phyloP scores from a whole-genome alignment of 2,329 filamentous ascomycete genomes.

The Diaporthe australafricana region DNA sequence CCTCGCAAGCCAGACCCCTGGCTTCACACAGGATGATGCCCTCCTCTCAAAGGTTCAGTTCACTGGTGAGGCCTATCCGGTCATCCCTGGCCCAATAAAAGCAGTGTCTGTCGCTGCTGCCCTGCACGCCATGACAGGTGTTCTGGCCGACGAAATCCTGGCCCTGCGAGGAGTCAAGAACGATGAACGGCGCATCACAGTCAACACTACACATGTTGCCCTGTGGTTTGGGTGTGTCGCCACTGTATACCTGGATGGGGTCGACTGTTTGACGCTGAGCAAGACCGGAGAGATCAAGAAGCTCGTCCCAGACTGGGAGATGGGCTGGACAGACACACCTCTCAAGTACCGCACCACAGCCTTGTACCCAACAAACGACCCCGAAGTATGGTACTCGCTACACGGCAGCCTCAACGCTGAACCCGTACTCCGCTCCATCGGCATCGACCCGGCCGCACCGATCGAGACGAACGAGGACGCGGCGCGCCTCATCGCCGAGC shows the following conservation, averaged over 20 bases:
- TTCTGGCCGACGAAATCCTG: constrained; percentile 51
- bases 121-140: constrained; percentile 49
- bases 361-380: constrained; percentile 60
- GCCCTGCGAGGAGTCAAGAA: constrained; percentile 45
- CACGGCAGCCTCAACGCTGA: constrained; percentile 60
- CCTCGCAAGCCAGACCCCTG: constrained; percentile 46
- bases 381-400: constrained; percentile 60
- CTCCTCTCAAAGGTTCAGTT: constrained; percentile 47
- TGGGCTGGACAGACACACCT: constrained; percentile 49
- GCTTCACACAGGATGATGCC: constrained; percentile 47
- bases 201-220: constrained; percentile 60
- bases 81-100: constrained; percentile 51
- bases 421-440: constrained; percentile 57
- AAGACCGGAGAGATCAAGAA: constrained; percentile 46
- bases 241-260: constrained; percentile 51
- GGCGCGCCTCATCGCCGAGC: constrained; percentile 47
- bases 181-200: constrained; percentile 45
- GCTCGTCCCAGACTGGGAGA: constrained; percentile 52
- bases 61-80: constrained; percentile 45
- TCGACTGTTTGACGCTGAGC: constrained; percentile 45
- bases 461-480: constrained; percentile 45
- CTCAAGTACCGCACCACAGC: constrained; percentile 55
- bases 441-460: constrained; percentile 50
- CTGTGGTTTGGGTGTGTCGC: constrained; percentile 57
- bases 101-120: constrained; percentile 47